phyloP scores from a whole-genome alignment of 306 rosid species.

The Styphnolobium japonicum region DNA sequence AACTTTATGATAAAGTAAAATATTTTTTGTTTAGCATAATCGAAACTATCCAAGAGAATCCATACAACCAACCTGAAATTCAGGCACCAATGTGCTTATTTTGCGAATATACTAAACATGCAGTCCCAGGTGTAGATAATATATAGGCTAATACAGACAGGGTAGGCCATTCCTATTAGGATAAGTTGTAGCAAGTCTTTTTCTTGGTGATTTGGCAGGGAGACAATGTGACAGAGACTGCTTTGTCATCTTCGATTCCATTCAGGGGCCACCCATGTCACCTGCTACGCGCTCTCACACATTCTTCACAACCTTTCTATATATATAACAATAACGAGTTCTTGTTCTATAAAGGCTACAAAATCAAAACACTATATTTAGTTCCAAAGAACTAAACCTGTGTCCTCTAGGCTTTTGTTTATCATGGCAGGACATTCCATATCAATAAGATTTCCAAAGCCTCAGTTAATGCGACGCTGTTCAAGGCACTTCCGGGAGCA shows the following conservation, averaged over 20 bases:
- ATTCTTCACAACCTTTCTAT: conserved; percentile 21
- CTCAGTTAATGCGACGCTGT: conserved; percentile 42
- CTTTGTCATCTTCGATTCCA: conserved; percentile 40
- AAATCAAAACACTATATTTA: not conserved
- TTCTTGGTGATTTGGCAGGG: conserved; percentile 32
- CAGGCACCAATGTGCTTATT: conserved; percentile 27
- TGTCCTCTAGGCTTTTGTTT: not conserved
- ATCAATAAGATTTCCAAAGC: conserved; percentile 35
- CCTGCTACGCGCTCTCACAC: conserved; percentile 9
- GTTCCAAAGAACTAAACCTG: not conserved
- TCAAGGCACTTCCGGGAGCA: conserved; percentile 56
- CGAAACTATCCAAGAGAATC: conserved; percentile 6
- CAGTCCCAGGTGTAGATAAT: conserved; percentile 20
- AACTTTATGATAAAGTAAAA: not conserved
- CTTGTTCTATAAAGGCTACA: not conserved
- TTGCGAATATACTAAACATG: not conserved
- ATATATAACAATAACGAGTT: not conserved
- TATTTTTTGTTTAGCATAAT: not conserved
- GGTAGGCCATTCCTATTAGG: conserved; percentile 33
- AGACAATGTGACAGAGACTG: conserved; percentile 44
- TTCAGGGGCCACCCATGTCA: conserved; percentile 43
- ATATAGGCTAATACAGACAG: conserved; percentile 39
- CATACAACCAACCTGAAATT: conserved; percentile 26
- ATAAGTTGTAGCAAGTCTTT: conserved; percentile 31
- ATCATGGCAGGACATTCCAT: conserved; percentile 37